Percentiles rank a stretch among this genome's conserved stretches.
Evolutionary conservation across 306 rosid genomes (phyloP).

Genomic region (Purshia tridentata): DNA sequence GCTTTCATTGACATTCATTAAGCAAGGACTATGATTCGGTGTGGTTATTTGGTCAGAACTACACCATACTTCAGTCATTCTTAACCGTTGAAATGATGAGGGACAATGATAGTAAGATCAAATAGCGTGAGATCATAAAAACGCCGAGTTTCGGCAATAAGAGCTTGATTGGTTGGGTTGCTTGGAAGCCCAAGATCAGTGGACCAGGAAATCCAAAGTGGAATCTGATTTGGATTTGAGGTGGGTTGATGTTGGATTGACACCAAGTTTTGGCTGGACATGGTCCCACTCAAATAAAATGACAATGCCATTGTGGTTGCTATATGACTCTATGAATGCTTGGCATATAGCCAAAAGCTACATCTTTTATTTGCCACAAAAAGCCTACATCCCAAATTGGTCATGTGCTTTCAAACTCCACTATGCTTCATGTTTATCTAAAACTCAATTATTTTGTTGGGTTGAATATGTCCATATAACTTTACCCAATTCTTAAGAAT

Average conservation of each 20-base stretch:
- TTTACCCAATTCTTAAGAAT: not conserved
- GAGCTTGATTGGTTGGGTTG: not conserved
- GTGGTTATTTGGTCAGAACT: too few relatives aligned
- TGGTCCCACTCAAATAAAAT: not conserved
- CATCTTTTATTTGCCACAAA: not conserved
- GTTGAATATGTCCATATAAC: too few relatives aligned
- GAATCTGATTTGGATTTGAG: not conserved
- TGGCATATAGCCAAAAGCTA: not conserved
- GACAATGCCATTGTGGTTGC: not conserved
- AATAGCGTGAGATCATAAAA: too few relatives aligned
- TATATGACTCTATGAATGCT: not conserved
- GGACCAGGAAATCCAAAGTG: not conserved
- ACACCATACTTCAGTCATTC: too few relatives aligned
- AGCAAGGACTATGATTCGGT: too few relatives aligned
- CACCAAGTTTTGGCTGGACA: not conserved
- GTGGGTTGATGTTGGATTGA: not conserved
- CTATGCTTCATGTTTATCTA: not conserved
- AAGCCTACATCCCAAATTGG: not conserved
- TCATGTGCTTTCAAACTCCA: not conserved
- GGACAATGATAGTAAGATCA: too few relatives aligned
- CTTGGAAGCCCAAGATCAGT: not conserved
- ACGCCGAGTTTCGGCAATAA: too few relatives aligned
- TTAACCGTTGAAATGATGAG: too few relatives aligned
- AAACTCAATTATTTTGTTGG: not conserved
- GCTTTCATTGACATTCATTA: too few relatives aligned